phyloP scores from a whole-genome alignment of 306 rosid genomes.

The Cyclanthera cordifolia region DNA sequence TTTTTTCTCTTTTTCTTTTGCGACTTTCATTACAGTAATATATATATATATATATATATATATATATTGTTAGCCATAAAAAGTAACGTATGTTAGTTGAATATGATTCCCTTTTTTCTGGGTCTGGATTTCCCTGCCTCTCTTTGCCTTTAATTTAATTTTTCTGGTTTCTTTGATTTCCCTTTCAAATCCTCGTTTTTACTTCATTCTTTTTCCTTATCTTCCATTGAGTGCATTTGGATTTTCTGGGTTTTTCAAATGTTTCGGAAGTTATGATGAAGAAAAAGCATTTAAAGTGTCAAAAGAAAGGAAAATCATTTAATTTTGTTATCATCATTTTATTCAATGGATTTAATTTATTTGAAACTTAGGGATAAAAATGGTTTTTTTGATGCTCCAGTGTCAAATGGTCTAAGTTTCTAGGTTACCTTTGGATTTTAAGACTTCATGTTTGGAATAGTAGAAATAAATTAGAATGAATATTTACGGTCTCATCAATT shows the following conservation, averaged over 20 bases:
- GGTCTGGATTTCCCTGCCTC: neutral
- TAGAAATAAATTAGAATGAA: too few relatives aligned
- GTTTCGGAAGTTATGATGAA: neutral
- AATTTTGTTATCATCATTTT: neutral
- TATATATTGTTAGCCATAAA: too few relatives aligned
- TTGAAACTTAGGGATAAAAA: neutral
- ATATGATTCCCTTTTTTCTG: neutral
- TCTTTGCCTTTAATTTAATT: neutral
- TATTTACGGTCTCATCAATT: too few relatives aligned
- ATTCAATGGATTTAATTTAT: neutral
- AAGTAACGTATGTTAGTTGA: neutral
- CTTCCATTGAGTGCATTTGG: neutral
- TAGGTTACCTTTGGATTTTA: too few relatives aligned
- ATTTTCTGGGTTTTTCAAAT: constrained; percentile 3
- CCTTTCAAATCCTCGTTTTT: neutral
- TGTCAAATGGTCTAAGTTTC: neutral
- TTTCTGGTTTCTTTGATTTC: neutral
- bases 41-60: too few relatives aligned
- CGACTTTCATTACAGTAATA: too few relatives aligned
- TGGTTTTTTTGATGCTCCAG: neutral
- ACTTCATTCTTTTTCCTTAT: neutral
- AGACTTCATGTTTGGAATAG: too few relatives aligned
- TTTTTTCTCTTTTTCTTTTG: neutral
- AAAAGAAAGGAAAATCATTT: too few relatives aligned
- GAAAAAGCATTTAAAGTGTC: neutral